Evolutionary conservation across 371 early-diverging fungal genomes (phyloP).

Genomic region (Mucor saturninus): DNA sequence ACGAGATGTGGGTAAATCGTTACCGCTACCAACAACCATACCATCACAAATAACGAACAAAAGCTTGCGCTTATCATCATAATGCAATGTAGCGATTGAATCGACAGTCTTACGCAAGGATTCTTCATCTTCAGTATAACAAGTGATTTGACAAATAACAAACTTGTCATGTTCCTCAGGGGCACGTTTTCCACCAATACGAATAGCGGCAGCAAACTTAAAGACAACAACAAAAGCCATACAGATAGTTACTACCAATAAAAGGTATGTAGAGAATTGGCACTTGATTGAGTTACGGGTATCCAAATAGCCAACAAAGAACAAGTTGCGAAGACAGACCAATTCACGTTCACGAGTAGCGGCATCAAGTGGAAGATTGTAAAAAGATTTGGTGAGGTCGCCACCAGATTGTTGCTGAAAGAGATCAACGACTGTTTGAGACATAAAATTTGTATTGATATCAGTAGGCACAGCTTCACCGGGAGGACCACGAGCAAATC

Average conservation of each 20-base stretch:
- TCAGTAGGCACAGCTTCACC: slow-evolving; percentile 55
- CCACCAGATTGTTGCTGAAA: slow-evolving; percentile 66
- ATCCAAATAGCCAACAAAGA: slow-evolving; percentile 90
- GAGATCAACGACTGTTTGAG: slow-evolving; percentile 59
- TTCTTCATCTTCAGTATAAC: slow-evolving; percentile 97
- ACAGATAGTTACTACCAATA: slow-evolving; percentile 78
- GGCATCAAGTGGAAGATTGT: slow-evolving; percentile 38
- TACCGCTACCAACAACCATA: slow-evolving; percentile 92
- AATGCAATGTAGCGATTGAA: slow-evolving; percentile 84
- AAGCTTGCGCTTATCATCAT: slow-evolving; percentile 93
- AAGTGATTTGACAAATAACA: slow-evolving; percentile 87
- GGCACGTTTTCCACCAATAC: slow-evolving; percentile 74
- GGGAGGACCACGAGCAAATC: slow-evolving; percentile 33
- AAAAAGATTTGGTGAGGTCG: slow-evolving; percentile 69
- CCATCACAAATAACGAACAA: slow-evolving; percentile 87
- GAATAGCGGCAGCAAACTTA: slow-evolving; percentile 93
- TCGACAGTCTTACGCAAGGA: slow-evolving; percentile 93
- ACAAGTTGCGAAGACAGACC: slow-evolving; percentile 80
- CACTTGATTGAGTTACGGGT: slow-evolving; percentile 81
- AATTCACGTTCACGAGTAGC: slow-evolving; percentile 41
- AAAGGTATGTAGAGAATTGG: slow-evolving; percentile 84
- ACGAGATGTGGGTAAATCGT: slow-evolving; percentile 94
- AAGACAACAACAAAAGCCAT: slow-evolving; percentile 85
- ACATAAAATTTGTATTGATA: slow-evolving; percentile 54
- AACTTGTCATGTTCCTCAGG: slow-evolving; percentile 94